Evolutionary conservation across 192 early-diverging fungal genomes (phyloP), one percentile per base, ranked within the genome.

Genomic region (Linnemannia zychae): DNA sequence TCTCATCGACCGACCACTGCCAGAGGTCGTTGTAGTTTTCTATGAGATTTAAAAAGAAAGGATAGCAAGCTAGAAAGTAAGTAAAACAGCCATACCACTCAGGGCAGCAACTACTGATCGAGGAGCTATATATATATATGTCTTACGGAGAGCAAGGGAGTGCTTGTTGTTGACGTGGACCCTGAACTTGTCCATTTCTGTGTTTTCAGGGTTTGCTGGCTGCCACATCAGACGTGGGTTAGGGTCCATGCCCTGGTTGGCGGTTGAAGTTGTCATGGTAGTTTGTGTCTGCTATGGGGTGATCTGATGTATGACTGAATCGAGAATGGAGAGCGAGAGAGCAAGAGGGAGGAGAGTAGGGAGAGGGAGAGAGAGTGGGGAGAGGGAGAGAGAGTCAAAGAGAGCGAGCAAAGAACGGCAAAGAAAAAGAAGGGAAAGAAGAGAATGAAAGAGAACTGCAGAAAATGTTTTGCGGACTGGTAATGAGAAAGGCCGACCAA

Each of bases 1-100:
- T 91, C 31, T 94, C 87, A 15, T 89, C 83, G 38, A 95, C 93
- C 4, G 97, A 98, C 96, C 96, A 99, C 71, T 94, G 77, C 87
- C 94, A 94, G 15, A 99, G 89, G 6, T 95, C 95, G 38, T 91
- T 87, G 75, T 99, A 98, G 44, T 86, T 87, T 37, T 52, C 91
- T 91, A 85, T 0, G 44, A 16, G 28, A 31, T n/a, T n/a, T 48
- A 22, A 34, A 1, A 52, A 22, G 57, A 76, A 33, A 28, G 36
- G 74, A 24, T 22, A 46, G 37, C 9, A 49, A 77, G 13, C 37
- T 49, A 50, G 52, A 38, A 69, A 73, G 40, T 44, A 74, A 34
- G 31, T n/a, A n/a, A n/a, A n/a, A n/a, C n/a, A n/a, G n/a, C n/a
- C n/a, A n/a, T n/a, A n/a, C n/a, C n/a, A n/a, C n/a, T n/a, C n/a